phyloP scores from a whole-genome alignment of 2,329 filamentous ascomycete genomes.

The Ustulina deusta region DNA sequence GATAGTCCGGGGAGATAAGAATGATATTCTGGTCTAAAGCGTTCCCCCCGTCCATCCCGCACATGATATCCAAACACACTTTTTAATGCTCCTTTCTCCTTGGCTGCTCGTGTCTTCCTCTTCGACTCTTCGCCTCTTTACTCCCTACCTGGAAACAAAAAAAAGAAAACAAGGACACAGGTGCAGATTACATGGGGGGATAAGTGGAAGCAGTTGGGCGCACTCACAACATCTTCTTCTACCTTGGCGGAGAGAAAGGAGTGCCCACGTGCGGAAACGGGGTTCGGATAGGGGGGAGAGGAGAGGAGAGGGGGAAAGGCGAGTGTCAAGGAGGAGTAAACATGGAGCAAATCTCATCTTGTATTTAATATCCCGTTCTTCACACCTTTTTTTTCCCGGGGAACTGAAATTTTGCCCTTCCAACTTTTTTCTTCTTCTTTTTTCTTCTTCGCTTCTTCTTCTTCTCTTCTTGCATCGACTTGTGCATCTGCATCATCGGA shows the following conservation, averaged over 20 bases:
- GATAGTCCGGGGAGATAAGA: constrained; percentile 39
- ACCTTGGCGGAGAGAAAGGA: neutral
- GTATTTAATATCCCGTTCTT: constrained; percentile 41
- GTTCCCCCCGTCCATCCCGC: neutral
- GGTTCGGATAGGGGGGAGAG: neutral
- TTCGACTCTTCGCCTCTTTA: constrained; percentile 2
- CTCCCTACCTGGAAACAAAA: neutral
- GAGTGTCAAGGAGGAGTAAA: constrained; percentile 12
- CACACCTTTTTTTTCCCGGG: constrained; percentile 31
- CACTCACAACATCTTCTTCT: neutral
- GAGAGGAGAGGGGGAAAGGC: neutral
- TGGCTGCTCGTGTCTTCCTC: neutral
- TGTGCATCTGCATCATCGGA: constrained; percentile 28
- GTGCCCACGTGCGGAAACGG: neutral
- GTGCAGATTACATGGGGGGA: neutral
- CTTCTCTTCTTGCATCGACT: constrained; percentile 24
- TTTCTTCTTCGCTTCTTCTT: constrained; percentile 18
- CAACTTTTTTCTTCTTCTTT: constrained; percentile 30
- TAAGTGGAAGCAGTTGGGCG: neutral
- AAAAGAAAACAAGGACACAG: neutral
- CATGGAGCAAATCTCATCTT: constrained; percentile 20
- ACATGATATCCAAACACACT: constrained; percentile 10
- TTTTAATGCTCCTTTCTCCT: neutral
- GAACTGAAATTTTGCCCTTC: constrained; percentile 19
- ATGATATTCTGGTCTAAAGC: neutral